Evolutionary conservation across 2,329 filamentous ascomycete species (phyloP), one percentile per base, ranked within the genome.

Genomic region (Aureobasidium sp.): DNA sequence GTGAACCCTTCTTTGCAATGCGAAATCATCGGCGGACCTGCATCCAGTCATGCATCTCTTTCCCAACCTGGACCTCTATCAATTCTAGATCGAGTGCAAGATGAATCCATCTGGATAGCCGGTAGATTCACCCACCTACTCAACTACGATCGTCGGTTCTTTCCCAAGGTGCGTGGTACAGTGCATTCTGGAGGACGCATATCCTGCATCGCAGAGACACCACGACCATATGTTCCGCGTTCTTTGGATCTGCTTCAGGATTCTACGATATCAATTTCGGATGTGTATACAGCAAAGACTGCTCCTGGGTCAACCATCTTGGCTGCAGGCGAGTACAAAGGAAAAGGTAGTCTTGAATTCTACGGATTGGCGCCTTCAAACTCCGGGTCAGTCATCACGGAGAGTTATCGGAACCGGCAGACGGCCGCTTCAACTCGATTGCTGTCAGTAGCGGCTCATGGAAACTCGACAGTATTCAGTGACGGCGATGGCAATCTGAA

Each of bases 91-190:
- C 79, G 92, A 31, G 74, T 77, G 9, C 76, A 77, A 53, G 79
- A 84, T 65, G 79, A 86, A 20, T 88, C 94, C 34, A 94, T 97
- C 44, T 93, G 92, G 77, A 85, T 97, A 39, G 90, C 88, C 5
- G 93, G 93, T 0, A 85, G 93, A 17, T 97, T 97, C 71, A 89
- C 91, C 5, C 92, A 86, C 68, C 90, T 97, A 62, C 78, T 97
- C 3, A 88, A 91, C 70, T 97, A 96, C 75, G 91, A 97, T 71
- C 84, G 91, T 3, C 87, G 93, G 48, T 90, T 84, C 73, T 95
- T 97, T 69, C 90, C 91, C 0, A 83, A 84, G 17, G 82, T 96
- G 8, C 83, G 85, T 64, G 87, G 85, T 6, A 90, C 90, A 0
- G 86, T 96, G 11, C 86, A 96, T 74, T 96, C 91, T 0, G 92